phyloP scores from a whole-genome alignment of 768 basidiomycete species.

The Vararia minispora region DNA sequence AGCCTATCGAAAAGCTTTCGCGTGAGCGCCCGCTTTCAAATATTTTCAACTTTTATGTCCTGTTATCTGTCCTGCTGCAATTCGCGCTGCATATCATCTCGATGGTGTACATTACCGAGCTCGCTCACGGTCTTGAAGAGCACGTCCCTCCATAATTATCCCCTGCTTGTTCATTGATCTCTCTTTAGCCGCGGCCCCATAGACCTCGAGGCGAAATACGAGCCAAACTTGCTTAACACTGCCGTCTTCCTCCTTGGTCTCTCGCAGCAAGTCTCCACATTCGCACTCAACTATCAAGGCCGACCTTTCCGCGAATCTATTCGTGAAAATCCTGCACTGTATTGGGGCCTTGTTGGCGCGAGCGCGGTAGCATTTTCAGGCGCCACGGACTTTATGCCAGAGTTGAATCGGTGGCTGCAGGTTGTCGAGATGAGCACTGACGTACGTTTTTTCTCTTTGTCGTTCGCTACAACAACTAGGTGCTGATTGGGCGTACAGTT shows the following conservation, averaged over 20 bases:
- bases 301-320: constrained; percentile 98
- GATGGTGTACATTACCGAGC: constrained; percentile 85
- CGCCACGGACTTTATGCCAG: constrained; percentile 89
- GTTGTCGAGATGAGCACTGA: constrained; percentile 77
- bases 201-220: constrained; percentile 94
- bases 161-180: constrained; percentile 1
- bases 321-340: constrained; percentile 88
- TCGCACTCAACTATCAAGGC: constrained; percentile 98
- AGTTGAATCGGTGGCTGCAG: constrained; percentile 93
- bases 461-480: not conserved
- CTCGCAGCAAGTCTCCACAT: constrained; percentile 97
- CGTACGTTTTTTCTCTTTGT: constrained; percentile 38
- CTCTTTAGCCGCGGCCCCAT: constrained; percentile 55
- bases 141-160: constrained; percentile 26
- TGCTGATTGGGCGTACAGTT: constrained; percentile 42
- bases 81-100: constrained; percentile 89
- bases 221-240: constrained; percentile 89
- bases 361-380: constrained; percentile 88
- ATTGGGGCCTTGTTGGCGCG: constrained; percentile 85
- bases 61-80: constrained; percentile 84
- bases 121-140: constrained; percentile 73
- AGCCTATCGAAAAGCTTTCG: constrained; percentile 97
- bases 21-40: constrained; percentile 88
- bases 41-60: constrained; percentile 94
- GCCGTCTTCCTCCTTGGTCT: constrained; percentile 93